Conservation (phyloP, 2,329 filamentous ascomycete genomes). For the Diaporthe ampelina region DNA sequence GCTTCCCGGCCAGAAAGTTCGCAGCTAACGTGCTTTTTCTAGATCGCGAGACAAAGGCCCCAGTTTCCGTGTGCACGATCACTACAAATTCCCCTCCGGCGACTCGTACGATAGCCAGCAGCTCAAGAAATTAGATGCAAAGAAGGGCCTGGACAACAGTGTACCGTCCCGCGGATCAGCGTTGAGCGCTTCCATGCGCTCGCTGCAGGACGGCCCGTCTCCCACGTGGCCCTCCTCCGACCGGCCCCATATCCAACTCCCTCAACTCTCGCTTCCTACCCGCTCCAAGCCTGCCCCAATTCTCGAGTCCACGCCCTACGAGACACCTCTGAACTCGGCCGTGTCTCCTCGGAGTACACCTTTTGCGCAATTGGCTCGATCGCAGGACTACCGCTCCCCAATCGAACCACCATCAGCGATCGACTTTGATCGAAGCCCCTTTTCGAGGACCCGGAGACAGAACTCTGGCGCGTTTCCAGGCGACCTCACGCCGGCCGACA, state of each 20-base stretch:
- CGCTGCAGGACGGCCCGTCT: conserved; percentile 45
- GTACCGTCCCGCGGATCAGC: conserved; percentile 60
- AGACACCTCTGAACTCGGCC: conserved; percentile 63
- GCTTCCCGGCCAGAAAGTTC: conserved; percentile 44
- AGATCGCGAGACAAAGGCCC: conserved; percentile 60
- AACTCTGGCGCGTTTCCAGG: conserved; percentile 62
- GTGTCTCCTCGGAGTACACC: conserved; percentile 61
- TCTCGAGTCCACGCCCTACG: conserved; percentile 61
- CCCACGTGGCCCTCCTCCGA: conserved; percentile 54
- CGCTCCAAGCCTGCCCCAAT: conserved; percentile 56
- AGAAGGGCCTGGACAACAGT: conserved; percentile 59
- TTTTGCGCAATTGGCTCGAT: conserved; percentile 54
- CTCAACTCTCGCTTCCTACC: conserved; percentile 63
- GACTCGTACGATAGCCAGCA: conserved; percentile 63
- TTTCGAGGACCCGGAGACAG: conserved; percentile 60
- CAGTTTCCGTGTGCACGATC: conserved; percentile 64
- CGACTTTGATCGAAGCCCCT: conserved; percentile 64
- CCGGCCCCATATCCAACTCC: conserved; percentile 56
- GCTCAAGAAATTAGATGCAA: conserved; percentile 68
- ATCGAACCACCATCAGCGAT: conserved; percentile 51
- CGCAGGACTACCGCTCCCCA: conserved; percentile 58
- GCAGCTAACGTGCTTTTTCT: conserved; percentile 41
- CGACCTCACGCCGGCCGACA: conserved; percentile 60
- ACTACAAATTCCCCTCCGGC: conserved; percentile 62
- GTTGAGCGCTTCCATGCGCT: conserved; percentile 53